These are phyloP conservation scores for Arabis hirsuta DNA, from an alignment of 345 rosid genomes.

Conservation along the genomic window DNA sequence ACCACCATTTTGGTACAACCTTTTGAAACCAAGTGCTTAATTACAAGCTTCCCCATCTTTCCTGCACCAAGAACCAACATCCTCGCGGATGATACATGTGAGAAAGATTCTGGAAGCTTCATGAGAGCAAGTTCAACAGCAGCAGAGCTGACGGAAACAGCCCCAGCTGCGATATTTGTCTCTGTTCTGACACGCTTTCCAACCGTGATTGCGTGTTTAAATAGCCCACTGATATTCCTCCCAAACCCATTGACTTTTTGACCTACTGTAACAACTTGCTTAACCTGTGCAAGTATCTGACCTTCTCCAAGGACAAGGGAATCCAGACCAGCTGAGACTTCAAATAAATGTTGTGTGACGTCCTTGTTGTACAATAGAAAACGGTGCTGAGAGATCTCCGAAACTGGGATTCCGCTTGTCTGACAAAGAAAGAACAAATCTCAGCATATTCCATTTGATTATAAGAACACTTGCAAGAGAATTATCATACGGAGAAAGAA, in stretches of 20 bases:
- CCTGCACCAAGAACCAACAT: conserved; percentile 76
- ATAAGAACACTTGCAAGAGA: not conserved
- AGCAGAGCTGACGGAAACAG: conserved; percentile 85
- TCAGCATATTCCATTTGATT: conserved; percentile 4
- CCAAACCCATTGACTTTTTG: conserved; percentile 79
- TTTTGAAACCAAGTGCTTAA: conserved; percentile 75
- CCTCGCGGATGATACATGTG: conserved; percentile 52
- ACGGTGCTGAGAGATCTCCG: conserved; percentile 71
- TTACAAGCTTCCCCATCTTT: conserved; percentile 87
- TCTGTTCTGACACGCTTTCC: conserved; percentile 77
- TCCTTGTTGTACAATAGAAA: conserved; percentile 83
- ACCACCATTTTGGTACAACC: conserved; percentile 73
- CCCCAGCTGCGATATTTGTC: conserved; percentile 74
- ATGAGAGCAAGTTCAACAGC: conserved; percentile 72
- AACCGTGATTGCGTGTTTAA: conserved; percentile 73
- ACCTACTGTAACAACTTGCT: conserved; percentile 71
- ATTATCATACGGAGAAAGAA: not conserved
- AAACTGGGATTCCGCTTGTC: conserved; percentile 77
- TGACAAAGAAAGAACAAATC: conserved; percentile 40
- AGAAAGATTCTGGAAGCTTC: conserved; percentile 61
- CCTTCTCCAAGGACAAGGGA: conserved; percentile 84
- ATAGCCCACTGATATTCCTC: conserved; percentile 67
- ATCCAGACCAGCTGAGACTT: conserved; percentile 97
- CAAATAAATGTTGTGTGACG: conserved; percentile 84
- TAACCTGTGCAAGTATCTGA: conserved; percentile 83